Percentiles rank a stretch among this genome's conserved stretches.
Conservation (phyloP, 352 stramenopile species). For the Pythium dissimile region DNA sequence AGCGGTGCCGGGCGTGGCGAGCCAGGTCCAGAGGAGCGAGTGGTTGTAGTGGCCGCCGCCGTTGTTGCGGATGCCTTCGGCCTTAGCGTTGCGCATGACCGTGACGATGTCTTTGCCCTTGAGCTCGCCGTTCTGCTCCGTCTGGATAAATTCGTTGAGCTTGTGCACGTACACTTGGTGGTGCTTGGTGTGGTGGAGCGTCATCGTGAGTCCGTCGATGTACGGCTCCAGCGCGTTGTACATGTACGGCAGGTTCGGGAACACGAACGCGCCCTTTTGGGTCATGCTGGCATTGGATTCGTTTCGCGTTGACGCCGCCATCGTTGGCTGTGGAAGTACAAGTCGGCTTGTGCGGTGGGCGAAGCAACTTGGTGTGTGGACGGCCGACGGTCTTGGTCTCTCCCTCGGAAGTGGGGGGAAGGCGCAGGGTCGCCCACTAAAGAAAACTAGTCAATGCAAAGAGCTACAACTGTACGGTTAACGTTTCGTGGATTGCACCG, state of each 20-base stretch:
- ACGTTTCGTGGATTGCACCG: not conserved
- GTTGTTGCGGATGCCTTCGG: slow-evolving; percentile 37
- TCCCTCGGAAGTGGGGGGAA: not conserved
- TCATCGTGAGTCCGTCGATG: slow-evolving; percentile 50
- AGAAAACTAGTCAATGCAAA: no score
- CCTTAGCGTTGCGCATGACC: slow-evolving; percentile 32
- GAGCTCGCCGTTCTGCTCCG: slow-evolving; percentile 32
- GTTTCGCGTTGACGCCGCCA: slow-evolving; percentile 7
- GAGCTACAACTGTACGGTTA: no score
- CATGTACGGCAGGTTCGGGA: slow-evolving; percentile 42
- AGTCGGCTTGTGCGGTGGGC: no score
- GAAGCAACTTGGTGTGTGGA: not conserved
- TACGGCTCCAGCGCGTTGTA: slow-evolving; percentile 57
- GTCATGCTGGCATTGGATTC: slow-evolving; percentile 15
- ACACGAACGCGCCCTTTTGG: slow-evolving; percentile 24
- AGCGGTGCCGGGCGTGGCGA: slow-evolving; percentile 42
- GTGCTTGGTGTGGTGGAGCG: slow-evolving; percentile 59
- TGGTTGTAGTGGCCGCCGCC: slow-evolving; percentile 39
- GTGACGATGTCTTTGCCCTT: slow-evolving; percentile 30
- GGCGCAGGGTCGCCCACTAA: not conserved
- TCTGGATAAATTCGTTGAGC: slow-evolving; percentile 41
- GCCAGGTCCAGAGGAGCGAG: slow-evolving; percentile 76
- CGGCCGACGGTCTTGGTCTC: not conserved
- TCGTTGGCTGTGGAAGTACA: not conserved
- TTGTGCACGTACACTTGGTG: slow-evolving; percentile 44